Evolutionary conservation across 164 flowering plant species (phyloP).

Genomic region (Macadamia integrifolia): DNA sequence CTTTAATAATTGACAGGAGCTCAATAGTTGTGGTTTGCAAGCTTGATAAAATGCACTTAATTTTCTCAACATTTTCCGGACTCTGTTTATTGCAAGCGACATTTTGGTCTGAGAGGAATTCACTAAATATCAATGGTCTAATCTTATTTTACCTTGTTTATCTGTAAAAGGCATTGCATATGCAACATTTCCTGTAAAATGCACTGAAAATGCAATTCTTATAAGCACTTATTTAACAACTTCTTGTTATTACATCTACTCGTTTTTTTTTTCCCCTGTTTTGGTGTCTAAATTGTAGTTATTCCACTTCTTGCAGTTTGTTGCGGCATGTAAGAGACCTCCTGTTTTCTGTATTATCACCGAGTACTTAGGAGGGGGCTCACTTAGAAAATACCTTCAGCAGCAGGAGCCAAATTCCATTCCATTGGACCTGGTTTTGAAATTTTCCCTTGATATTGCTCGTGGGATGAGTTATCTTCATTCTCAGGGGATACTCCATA

Average conservation of each 20-base stretch:
- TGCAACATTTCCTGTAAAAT: no score
- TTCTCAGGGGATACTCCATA: slow-evolving; percentile 76
- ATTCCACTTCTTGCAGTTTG: slow-evolving; percentile 48
- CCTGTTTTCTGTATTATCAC: slow-evolving; percentile 96
- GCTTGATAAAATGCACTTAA: background rate
- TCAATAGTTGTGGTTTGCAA: background rate
- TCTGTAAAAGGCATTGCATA: background rate
- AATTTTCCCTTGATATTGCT: slow-evolving; percentile 78
- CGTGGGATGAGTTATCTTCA: slow-evolving; percentile 93
- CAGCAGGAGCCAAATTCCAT: slow-evolving; percentile 89
- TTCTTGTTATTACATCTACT: no score
- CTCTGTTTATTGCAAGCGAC: background rate
- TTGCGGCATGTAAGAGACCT: slow-evolving; percentile 94
- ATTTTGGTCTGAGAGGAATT: no score
- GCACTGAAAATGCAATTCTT: no score
- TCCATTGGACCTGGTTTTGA: slow-evolving; percentile 60
- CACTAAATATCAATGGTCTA: background rate
- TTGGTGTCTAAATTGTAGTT: background rate
- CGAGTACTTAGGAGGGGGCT: slow-evolving; percentile 88
- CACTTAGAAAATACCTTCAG: slow-evolving; percentile 72
- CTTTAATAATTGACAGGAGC: background rate
- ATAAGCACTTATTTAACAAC: background rate
- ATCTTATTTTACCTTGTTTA: background rate
- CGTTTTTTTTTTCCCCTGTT: background rate
- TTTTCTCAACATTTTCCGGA: background rate